Conservation (phyloP, 768 basidiomycete species). For the Sporobolomyces phaffii region DNA sequence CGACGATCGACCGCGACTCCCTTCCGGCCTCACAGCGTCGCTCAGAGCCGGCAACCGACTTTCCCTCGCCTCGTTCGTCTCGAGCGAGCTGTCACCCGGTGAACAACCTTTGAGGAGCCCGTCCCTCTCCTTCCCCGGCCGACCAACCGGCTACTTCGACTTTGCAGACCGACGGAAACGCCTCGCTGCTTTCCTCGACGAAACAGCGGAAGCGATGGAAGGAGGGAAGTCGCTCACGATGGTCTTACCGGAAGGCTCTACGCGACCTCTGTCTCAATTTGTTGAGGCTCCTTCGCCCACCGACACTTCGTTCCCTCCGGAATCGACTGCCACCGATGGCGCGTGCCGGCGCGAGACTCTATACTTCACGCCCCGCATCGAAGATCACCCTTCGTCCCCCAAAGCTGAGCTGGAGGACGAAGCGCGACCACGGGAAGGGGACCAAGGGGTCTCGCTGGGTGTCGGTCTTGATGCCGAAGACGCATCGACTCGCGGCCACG, state of each 20-base stretch:
- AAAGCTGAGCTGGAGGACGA: not conserved
- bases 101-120: constrained; percentile 62
- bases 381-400: not conserved
- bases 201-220: constrained; percentile 37
- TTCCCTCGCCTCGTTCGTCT: constrained; percentile 9
- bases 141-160: constrained; percentile 11
- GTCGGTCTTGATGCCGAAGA: not conserved
- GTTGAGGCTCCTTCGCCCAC: constrained; percentile 4
- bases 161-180: constrained; percentile 23
- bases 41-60: not conserved
- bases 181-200: constrained; percentile 32
- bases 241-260: constrained; percentile 17
- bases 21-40: not conserved
- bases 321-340: not conserved
- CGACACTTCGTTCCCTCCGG: not conserved
- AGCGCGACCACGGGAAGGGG: not conserved
- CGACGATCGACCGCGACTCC: not conserved
- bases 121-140: constrained; percentile 46
- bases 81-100: constrained; percentile 7
- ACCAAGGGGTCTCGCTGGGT: not conserved
- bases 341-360: not conserved
- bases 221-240: constrained; percentile 37
- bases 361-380: constrained; percentile 8
- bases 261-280: constrained; percentile 12
- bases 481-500: not conserved